Base-by-base conservation (phyloP, 73 alveolate genomes). In the Effrenium voratum region DNA sequence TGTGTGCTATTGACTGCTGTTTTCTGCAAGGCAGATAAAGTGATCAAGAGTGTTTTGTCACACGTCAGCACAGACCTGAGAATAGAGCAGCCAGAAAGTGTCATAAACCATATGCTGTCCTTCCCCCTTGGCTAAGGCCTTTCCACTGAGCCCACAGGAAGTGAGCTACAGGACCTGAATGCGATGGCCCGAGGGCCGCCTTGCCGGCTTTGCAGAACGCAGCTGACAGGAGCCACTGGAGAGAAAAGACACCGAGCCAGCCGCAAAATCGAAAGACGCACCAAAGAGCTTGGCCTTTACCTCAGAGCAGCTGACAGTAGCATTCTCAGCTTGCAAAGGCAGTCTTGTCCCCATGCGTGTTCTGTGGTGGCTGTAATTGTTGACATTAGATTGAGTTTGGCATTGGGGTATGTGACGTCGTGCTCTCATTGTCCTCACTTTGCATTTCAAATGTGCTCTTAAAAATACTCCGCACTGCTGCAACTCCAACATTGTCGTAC, bases 71-170 rank as follows among this genome's bases (percentile, higher is more conserved):
- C 79, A 66, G 16, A 8, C 30, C 79, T 24, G n/a, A 19, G 15
- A n/a, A 66, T 66, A 2, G 66, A 63, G 16, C 26, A 30, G 26
- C 77, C 77, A 30, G 26, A 3, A 63, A 63, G 16, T 60, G 75
- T 10, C 75, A 32, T 32, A 60, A 60, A 3, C 30, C 40, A 38
- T 38, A 60, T 32, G 8, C 34, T 60, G 30, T 32, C 34, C 3
- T 60, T 60, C 36, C 16, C 38, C n/a, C n/a, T 30, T 41, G 16
- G 66, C 83, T 60, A 38, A 87, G 95, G 95, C 36, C 95, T 76
- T 36, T 60, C 95, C 72, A 87, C 95, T 24, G 97, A 90, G 59
- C 97, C 97, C 26, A 57, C 97, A 16, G 97, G 97, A 41, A 90
- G 97, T n/a, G 97, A 90, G 97, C 87, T 90, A 34, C 86, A 90